Conservation (phyloP, 2,329 filamentous ascomycete genomes). For the Raffaelea deltoideospora region DNA sequence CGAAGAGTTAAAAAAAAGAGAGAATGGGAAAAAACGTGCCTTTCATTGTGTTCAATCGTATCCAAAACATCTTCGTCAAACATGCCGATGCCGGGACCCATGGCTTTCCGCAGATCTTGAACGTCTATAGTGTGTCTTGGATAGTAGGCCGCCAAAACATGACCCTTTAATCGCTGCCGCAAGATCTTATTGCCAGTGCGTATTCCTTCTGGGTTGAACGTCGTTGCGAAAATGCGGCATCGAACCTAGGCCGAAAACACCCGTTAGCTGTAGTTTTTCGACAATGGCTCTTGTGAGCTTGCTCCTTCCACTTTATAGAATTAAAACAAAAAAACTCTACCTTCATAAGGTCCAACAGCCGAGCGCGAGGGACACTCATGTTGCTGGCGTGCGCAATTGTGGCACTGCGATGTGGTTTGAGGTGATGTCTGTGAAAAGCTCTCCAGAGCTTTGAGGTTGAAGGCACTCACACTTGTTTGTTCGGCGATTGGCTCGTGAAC, state of each 20-base stretch:
- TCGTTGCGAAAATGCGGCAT: slow-evolving; percentile 83
- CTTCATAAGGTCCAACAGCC: slow-evolving; percentile 63
- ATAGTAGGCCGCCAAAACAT: slow-evolving; percentile 74
- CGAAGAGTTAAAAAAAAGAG: too few species aligned
- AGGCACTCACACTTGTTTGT: too few species aligned
- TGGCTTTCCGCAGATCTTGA: slow-evolving; percentile 56
- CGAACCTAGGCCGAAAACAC: slow-evolving; percentile 44
- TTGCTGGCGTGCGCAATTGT: slow-evolving; percentile 19
- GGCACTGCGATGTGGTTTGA: neutral
- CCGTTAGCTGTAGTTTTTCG: neutral
- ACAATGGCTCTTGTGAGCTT: slow-evolving; percentile 3
- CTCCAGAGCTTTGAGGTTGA: too few species aligned
- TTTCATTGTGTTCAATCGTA: neutral
- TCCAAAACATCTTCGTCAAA: neutral
- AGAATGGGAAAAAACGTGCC: too few species aligned
- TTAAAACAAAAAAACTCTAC: slow-evolving; percentile 24
- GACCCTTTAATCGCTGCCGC: slow-evolving; percentile 75
- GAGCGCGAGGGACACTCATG: slow-evolving; percentile 47
- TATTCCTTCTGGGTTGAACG: slow-evolving; percentile 70
- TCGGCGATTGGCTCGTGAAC: too few species aligned
- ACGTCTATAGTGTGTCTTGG: slow-evolving; percentile 59
- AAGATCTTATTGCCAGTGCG: slow-evolving; percentile 87
- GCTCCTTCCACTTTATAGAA: neutral
- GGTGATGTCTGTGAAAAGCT: neutral
- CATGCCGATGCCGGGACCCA: slow-evolving; percentile 41